Evolutionary conservation across 2,329 filamentous ascomycete species (phyloP), one percentile per base, ranked within the genome.

Genomic region (Xylaria hypoxylon): DNA sequence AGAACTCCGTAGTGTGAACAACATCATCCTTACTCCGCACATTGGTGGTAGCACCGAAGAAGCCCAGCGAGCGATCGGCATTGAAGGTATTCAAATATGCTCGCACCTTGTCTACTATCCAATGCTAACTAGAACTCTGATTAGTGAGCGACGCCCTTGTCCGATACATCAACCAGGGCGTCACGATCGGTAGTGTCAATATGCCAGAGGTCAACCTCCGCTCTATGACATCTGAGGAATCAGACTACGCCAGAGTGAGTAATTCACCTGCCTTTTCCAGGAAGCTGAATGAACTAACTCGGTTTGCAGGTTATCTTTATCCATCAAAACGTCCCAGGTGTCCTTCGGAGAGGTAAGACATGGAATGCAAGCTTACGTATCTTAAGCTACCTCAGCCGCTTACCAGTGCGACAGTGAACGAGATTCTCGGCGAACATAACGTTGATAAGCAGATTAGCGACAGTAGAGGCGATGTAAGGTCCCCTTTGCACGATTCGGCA

Each of bases 361-460:
- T 28, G 17, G 17, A 53, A 33, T 52, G 7, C 47, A 40, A 19
- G 15, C 44, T 13, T 44, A 22, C 10, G 6, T 61, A 22, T 10
- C 22, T 38, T 8, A 35, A 26, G 10, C 17, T 4, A 7, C 58
- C 26, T 40, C n/a, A 63, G 35, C 22, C 22, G 56, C 70, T 70
- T 48, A 71, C 52, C 28, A 11, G 57, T 44, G 22, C 24, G n/a
- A 63, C 69, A 90, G 96, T 99, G 72, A 99, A 99, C 84, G 92
- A 96, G 76, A 93, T 98, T 69, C 86, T 99, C 53, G 92, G 92
- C 48, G 90, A 96, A 76, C 94, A 99, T 84, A 99, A 99, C 79
- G 94, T 99, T 73, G 95, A 97, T 83, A 98, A 98, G 86, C 96
- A 99, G 82, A 98, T 96, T 84, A 96, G 93, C 57, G 96, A 98